Evolutionary conservation across 2,329 filamentous ascomycete genomes (phyloP), one percentile per base, ranked within the genome.

Genomic region (Fusarium incarnatum): DNA sequence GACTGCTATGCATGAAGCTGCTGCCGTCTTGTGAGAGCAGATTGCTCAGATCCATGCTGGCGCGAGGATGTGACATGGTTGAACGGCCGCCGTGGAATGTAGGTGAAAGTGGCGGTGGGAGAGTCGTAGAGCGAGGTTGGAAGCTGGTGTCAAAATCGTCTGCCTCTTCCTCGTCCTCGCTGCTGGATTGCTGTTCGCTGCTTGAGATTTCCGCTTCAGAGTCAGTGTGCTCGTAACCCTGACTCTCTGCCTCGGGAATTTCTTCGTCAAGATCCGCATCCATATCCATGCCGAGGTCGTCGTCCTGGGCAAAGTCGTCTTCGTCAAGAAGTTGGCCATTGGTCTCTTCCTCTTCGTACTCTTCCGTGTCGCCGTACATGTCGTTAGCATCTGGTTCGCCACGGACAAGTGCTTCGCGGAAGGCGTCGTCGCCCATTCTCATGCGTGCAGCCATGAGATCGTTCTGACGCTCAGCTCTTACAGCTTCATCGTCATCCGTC

Each of bases 191-290:
- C 25, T 81, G 80, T 50, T 81, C 81, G 65, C 84, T 86, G 75
- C 84, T 87, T 63, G 80, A 85, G 54, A 89, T 71, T 54, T 90
- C 89, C 11, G 85, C 90, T 70, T 93, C 91, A 4, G 91, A 91
- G 79, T 94, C 92, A 11, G 92, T 94, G 77, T 94, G 91, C 81
- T 94, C 91, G 81, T 93, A 94, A 72, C 88, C 87, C 27, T 84
- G 87, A 74, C 82, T 83, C 74, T 88, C 87, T 12, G 85, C 89
- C 64, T 92, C 89, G 22, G 91, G 90, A 37, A 93, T 87, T 63
- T 91, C 90, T 50, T 89, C 90, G 77, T 94, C 91, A 42, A 93
- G 83, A 75, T 94, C 86, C n/a, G 85, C 88, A 53, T 87, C 89
- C 87, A 91, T 90, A 74, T 85, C 85, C 67, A 72, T 69, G 60